These are phyloP conservation scores for Pseudocercospora eumusae DNA, from an alignment of 2,329 filamentous ascomycete genomes.

Conservation along the genomic window DNA sequence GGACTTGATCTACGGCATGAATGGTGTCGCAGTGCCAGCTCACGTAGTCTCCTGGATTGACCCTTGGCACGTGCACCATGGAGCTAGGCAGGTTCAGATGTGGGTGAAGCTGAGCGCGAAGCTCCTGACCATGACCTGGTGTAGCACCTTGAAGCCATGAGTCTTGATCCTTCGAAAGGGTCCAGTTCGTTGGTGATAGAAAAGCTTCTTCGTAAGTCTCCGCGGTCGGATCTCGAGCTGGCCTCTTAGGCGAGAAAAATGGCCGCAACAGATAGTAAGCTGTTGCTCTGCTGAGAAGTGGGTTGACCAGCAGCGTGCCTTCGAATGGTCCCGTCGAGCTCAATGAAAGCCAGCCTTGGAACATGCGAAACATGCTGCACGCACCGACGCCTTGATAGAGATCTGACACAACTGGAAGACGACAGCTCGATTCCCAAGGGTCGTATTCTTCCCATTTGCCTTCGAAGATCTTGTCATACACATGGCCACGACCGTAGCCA, in stretches of 20 bases:
- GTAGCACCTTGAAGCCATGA: conserved; percentile 70
- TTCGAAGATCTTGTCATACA: conserved; percentile 72
- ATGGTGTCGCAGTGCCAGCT: conserved; percentile 73
- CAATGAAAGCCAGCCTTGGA: conserved; percentile 86
- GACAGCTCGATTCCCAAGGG: conserved; percentile 73
- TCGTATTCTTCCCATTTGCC: conserved; percentile 82
- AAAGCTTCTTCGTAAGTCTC: conserved; percentile 47
- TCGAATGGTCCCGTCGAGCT: conserved; percentile 70
- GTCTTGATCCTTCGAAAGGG: conserved; percentile 54
- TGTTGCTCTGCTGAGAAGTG: conserved; percentile 71
- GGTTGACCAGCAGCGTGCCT: conserved; percentile 81
- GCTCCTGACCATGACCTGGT: conserved; percentile 69
- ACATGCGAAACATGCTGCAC: conserved; percentile 83
- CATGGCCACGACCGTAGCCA: conserved; percentile 62
- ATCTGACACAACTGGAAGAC: conserved; percentile 69
- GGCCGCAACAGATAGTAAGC: conserved; percentile 80
- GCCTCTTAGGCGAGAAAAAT: conserved; percentile 67
- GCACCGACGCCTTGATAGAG: conserved; percentile 79
- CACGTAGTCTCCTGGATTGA: conserved; percentile 73
- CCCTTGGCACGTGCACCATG: conserved; percentile 71
- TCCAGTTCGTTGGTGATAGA: conserved; percentile 62
- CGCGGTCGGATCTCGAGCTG: conserved; percentile 39
- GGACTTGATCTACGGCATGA: conserved; percentile 80
- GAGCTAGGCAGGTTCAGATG: conserved; percentile 66
- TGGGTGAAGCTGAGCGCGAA: conserved; percentile 65